Evolutionary conservation across 306 rosid species (phyloP), one percentile per base, ranked within the genome.

Genomic region (Hippophae tibetana): DNA sequence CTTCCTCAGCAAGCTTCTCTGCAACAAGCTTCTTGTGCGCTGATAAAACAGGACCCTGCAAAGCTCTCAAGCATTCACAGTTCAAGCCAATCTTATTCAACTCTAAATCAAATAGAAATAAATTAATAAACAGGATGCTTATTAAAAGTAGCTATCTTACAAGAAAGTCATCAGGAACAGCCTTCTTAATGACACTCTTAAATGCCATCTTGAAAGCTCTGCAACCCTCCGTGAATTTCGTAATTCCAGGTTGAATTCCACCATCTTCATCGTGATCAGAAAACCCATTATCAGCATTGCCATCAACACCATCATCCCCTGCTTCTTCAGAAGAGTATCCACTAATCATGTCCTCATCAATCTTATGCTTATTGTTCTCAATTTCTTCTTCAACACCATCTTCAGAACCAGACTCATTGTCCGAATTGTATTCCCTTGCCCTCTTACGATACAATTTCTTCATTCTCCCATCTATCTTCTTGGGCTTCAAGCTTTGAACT

Each of bases 1-100:
- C 82, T 77, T 84, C 97, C 72, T 88, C 90, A 13, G 94, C 99
- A 71, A 93, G 95, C 78, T 93, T 93, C 56, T 84, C 85, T 14
- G 75, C 86, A 74, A 88, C 70, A 78, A 93, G 97, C 66, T 88
- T 82, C 81, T 66, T 82, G 78, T 93, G 82, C 56, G 60, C 94
- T 5, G 99, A 78, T 68, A 88, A 56, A 51, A 88, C 81, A 18
- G 99, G 97, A 66, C 97, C 95, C 99, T 93, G 60, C 64, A 81
- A 60, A 60, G 58, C 67, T 67, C 57, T 60, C 49, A 55, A 57
- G 50, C 27, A 7, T 42, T 42, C 38, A 31, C 38, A 31, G 58
- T 31, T 10, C 62, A 51, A 64, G 14, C 11, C 70, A 53, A 13
- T 18, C 57, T 26, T 12, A 6, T 13, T 4, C 38, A 54, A 54